Evolutionary conservation across 2,329 filamentous ascomycete species (phyloP).

Genomic region (Colletotrichum lupini): DNA sequence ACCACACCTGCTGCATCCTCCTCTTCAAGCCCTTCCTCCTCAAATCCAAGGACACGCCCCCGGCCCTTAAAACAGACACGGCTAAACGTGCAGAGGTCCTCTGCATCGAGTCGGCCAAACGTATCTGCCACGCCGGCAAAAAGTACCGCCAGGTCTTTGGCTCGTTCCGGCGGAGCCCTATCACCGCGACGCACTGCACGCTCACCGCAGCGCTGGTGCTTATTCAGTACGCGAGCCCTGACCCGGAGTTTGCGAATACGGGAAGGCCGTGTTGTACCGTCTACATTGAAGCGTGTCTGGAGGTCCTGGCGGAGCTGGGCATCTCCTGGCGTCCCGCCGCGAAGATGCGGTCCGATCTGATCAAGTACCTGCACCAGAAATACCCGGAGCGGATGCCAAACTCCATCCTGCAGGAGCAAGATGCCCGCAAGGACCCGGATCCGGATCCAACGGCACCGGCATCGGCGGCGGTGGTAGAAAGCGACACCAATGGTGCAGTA

Average conservation of each 20-base stretch:
- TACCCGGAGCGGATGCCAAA: slow-evolving; percentile 30
- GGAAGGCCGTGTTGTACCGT: slow-evolving; percentile 28
- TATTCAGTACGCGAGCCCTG: slow-evolving; percentile 31
- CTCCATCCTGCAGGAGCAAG: slow-evolving; percentile 10
- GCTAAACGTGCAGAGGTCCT: slow-evolving; percentile 16
- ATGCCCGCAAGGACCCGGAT: not conserved
- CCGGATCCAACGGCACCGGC: not conserved
- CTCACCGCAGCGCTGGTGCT: slow-evolving; percentile 45
- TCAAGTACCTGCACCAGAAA: slow-evolving; percentile 26
- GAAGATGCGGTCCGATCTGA: slow-evolving; percentile 23
- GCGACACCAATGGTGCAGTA: not conserved
- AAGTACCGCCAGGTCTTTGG: slow-evolving; percentile 47
- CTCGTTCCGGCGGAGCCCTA: slow-evolving; percentile 46
- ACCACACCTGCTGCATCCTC: slow-evolving; percentile 46
- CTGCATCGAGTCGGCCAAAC: slow-evolving; percentile 40
- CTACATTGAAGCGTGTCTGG: slow-evolving; percentile 31
- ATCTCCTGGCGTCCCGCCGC: slow-evolving; percentile 28
- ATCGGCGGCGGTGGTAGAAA: not conserved
- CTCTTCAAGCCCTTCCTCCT: slow-evolving; percentile 44
- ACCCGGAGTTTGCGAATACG: slow-evolving; percentile 25
- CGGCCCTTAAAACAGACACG: not conserved
- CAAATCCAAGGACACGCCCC: not conserved
- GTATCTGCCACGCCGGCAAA: slow-evolving; percentile 41
- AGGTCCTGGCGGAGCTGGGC: slow-evolving; percentile 22
- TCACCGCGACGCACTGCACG: slow-evolving; percentile 48